Conservation (phyloP, 176 grass and related monocot species). For the Thinopyrum elongatum region DNA sequence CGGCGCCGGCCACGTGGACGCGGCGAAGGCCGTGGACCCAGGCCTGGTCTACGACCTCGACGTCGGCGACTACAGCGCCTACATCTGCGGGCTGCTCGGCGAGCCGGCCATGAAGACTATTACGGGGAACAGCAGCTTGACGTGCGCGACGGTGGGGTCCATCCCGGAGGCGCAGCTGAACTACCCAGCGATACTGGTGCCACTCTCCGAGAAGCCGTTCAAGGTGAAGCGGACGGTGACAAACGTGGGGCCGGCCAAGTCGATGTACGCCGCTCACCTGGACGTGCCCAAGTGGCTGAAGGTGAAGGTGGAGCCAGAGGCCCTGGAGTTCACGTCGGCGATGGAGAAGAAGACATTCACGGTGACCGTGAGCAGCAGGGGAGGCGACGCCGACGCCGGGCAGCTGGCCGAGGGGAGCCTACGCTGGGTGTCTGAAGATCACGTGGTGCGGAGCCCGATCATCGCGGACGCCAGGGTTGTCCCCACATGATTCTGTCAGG, state of each 20-base stretch:
- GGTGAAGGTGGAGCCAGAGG: conserved; percentile 27
- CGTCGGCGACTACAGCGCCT: conserved; percentile 37
- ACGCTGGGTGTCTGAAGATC: conserved; percentile 28
- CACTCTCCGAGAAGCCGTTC: background rate
- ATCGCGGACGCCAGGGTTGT: conserved; percentile 25
- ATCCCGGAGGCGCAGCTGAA: conserved; percentile 43
- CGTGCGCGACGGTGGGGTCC: conserved; percentile 11
- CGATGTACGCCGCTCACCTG: conserved; percentile 17
- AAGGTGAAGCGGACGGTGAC: conserved; percentile 42
- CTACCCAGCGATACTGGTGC: conserved; percentile 53
- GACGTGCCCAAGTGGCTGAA: conserved; percentile 1
- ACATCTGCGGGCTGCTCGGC: conserved; percentile 49
- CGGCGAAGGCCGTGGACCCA: conserved; percentile 39
- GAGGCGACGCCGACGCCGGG: background rate
- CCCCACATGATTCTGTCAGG: background rate
- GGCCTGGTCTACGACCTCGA: conserved; percentile 60
- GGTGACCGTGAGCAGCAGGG: conserved; percentile 26
- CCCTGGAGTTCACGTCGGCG: conserved; percentile 33
- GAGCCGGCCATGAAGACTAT: background rate
- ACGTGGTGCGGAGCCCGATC: conserved; percentile 50
- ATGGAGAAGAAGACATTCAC: conserved; percentile 46
- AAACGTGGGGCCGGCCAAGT: conserved; percentile 41
- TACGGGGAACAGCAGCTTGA: background rate
- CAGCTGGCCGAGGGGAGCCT: conserved; percentile 26
- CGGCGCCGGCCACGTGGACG: conserved; percentile 53